Evolutionary conservation across 129 eudicot genomes (phyloP).

Genomic region (Flaveria brownii): DNA sequence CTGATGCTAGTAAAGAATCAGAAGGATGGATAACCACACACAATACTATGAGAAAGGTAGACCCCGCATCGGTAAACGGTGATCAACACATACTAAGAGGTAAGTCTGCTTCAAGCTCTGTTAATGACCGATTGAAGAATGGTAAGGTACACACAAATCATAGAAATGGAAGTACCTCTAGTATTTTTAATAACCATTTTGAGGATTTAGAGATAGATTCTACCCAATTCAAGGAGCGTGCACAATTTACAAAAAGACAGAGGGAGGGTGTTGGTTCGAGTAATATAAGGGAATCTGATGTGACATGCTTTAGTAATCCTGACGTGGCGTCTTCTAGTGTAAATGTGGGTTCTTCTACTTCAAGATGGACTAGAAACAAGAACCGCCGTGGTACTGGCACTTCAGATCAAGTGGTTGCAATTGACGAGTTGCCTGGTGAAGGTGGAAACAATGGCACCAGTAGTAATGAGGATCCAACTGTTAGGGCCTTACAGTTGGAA

Average conservation of each 20-base stretch:
- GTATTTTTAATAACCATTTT: constrained; percentile 31
- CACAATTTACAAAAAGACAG: constrained; percentile 53
- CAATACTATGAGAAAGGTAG: constrained; percentile 36
- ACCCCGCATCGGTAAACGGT: constrained; percentile 31
- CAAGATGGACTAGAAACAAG: constrained; percentile 42
- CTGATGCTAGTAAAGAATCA: constrained; percentile 37
- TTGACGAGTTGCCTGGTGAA: constrained; percentile 56
- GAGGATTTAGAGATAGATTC: constrained; percentile 36
- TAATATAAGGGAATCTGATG: constrained; percentile 45
- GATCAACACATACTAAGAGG: constrained; percentile 29
- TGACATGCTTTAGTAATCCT: constrained; percentile 39
- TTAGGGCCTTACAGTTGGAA: constrained; percentile 70
- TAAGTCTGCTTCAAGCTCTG: constrained; percentile 30
- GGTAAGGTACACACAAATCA: constrained; percentile 27
- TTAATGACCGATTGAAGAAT: constrained; percentile 30
- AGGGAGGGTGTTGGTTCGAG: constrained; percentile 53
- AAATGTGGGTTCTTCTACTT: constrained; percentile 37
- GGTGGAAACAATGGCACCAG: constrained; percentile 29
- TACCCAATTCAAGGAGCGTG: constrained; percentile 35
- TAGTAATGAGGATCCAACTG: constrained; percentile 46
- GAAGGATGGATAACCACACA: constrained; percentile 70
- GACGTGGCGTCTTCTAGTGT: constrained; percentile 46
- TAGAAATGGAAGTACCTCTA: constrained; percentile 30
- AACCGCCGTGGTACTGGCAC: constrained; percentile 29
- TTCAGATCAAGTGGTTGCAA: constrained; percentile 39